These are phyloP conservation scores for Tetragonia tetragonoides DNA, from an alignment of 148 eudicot species.

Conservation along the genomic window DNA sequence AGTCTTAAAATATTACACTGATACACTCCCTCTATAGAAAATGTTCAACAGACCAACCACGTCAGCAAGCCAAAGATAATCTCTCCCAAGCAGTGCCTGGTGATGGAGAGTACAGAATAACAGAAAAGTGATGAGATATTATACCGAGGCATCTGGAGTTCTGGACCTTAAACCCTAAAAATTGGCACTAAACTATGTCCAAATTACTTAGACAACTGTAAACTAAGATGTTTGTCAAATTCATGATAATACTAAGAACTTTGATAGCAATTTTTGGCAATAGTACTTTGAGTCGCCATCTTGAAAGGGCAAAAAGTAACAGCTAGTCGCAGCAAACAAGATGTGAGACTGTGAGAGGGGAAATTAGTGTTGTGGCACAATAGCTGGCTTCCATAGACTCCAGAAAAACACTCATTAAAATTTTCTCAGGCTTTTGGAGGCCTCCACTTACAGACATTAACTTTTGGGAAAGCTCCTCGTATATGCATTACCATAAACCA, in stretches of 20 bases:
- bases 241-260: neutral
- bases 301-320: neutral
- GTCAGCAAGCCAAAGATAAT: neutral
- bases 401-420: no score
- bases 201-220: neutral
- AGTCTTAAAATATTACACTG: neutral
- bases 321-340: neutral
- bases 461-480: neutral
- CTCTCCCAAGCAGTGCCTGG: neutral
- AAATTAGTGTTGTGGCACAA: neutral
- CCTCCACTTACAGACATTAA: neutral
- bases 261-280: neutral
- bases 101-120: neutral
- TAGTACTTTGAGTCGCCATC: neutral
- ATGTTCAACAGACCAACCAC: neutral
- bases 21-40: neutral
- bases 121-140: neutral
- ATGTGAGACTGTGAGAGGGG: neutral
- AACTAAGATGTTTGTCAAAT: neutral
- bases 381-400: neutral
- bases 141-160: neutral
- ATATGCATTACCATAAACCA: neutral
- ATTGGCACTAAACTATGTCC: neutral
- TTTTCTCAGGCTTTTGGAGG: neutral
- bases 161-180: neutral